phyloP scores from a whole-genome alignment of 1,139 yeast species.

The Candida tropicalis region DNA sequence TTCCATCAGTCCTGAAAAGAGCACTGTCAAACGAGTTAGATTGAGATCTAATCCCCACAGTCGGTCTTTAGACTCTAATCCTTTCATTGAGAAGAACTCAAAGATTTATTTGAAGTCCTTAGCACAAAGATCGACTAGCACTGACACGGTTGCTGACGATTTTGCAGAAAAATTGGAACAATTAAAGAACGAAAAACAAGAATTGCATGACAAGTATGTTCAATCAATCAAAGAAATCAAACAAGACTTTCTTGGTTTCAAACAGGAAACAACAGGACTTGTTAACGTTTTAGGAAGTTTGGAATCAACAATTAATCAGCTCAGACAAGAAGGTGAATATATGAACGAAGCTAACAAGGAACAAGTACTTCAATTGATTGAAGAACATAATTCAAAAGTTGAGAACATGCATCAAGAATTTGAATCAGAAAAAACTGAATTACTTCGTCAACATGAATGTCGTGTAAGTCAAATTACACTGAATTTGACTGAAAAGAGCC shows the following conservation, averaged over 20 bases:
- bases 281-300: constrained; percentile 5
- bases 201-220: constrained; percentile 7
- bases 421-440: neutral
- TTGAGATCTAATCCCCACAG: neutral
- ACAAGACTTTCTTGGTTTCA: constrained; percentile 11
- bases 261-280: constrained; percentile 9
- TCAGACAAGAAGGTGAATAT: constrained; percentile 2
- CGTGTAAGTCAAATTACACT: constrained; percentile 1
- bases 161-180: neutral
- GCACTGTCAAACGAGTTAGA: neutral
- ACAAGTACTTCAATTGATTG: neutral
- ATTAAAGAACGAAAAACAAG: constrained; percentile 5
- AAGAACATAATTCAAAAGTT: neutral
- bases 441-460: constrained; percentile 1
- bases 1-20: neutral
- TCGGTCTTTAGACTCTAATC: constrained; percentile 5
- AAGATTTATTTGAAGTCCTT: constrained; percentile 3
- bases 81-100: constrained; percentile 3
- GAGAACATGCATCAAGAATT: constrained; percentile 1
- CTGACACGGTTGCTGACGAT: constrained; percentile 2
- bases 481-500: constrained; percentile 1
- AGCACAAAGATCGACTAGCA: constrained; percentile 1
- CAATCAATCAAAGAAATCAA: constrained; percentile 12
- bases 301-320: constrained; percentile 3
- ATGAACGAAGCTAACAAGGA: neutral